Conservation (phyloP, 495 filamentous ascomycete genomes). For the Articulospora tetracladia region DNA sequence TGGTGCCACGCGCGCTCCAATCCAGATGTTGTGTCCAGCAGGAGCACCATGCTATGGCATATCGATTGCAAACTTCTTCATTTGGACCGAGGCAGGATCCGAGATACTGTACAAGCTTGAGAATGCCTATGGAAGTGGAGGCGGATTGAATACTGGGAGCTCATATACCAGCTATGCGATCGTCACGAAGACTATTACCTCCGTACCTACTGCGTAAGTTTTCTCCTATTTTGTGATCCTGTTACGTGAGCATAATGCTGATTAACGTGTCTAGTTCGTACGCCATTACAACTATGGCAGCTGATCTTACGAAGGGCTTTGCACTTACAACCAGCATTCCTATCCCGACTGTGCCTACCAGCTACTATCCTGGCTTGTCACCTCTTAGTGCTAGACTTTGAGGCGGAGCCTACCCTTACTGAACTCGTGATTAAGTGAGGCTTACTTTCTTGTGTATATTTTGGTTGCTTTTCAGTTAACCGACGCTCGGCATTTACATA, state of each 20-base stretch:
- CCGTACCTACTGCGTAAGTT: background rate
- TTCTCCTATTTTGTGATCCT: background rate
- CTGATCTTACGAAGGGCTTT: constrained; percentile 39
- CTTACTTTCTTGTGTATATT: too few relatives aligned
- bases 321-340: constrained; percentile 42
- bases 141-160: constrained; percentile 16
- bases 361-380: constrained; percentile 47
- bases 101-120: constrained; percentile 16
- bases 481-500: too few relatives aligned
- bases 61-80: constrained; percentile 48
- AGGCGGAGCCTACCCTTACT: too few relatives aligned
- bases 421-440: too few relatives aligned
- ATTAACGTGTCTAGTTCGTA: constrained; percentile 27
- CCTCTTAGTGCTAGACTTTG: constrained; percentile 17
- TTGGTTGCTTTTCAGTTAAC: too few relatives aligned
- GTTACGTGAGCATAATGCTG: background rate
- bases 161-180: background rate
- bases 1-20: constrained; percentile 45
- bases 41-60: constrained; percentile 46
- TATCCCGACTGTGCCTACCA: constrained; percentile 52
- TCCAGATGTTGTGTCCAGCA: constrained; percentile 34
- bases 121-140: constrained; percentile 26
- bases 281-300: constrained; percentile 44
- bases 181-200: background rate
- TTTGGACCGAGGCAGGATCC: constrained; percentile 50